These are phyloP conservation scores for Wallacemonas sp. DNA, from an alignment of 208 protist species.

Conservation along the genomic window DNA sequence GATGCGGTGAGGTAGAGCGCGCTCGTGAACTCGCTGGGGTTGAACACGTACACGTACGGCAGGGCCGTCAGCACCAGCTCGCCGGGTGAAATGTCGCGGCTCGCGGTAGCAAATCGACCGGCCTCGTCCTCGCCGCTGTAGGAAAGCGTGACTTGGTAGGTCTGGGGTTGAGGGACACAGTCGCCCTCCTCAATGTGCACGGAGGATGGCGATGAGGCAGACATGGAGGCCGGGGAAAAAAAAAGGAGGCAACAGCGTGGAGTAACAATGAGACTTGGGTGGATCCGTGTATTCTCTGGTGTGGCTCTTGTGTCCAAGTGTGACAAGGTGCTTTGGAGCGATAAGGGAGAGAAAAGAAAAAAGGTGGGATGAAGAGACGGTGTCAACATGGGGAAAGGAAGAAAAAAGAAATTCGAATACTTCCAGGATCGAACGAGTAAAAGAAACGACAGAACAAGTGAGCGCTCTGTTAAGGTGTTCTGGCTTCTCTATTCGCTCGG, in stretches of 20 bases:
- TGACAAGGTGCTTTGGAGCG: no score
- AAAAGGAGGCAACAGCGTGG: no score
- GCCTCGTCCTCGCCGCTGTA: slow-evolving; percentile 39
- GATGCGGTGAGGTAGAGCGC: slow-evolving; percentile 48
- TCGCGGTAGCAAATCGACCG: slow-evolving; percentile 55
- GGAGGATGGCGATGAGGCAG: no score
- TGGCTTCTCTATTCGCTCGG: no score
- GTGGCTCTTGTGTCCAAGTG: no score
- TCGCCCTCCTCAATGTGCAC: background rate
- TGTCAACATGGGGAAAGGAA: background rate
- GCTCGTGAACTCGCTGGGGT: slow-evolving; percentile 44
- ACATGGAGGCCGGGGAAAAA: background rate
- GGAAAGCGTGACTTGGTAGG: slow-evolving; percentile 28
- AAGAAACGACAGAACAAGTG: no score
- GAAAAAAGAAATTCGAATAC: no score
- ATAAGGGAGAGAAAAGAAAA: slow-evolving; percentile 24
- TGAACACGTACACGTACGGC: slow-evolving; percentile 50
- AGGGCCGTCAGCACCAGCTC: slow-evolving; percentile 63
- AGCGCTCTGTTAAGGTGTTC: no score
- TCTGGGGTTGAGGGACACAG: slow-evolving; percentile 24
- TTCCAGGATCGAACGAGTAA: no score
- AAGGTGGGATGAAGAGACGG: no score
- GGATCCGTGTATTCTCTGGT: no score
- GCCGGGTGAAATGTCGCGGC: slow-evolving; percentile 41
- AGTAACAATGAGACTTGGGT: no score